phyloP scores from a whole-genome alignment of 106 monocot genomes.

The Ottelia alismoides region DNA sequence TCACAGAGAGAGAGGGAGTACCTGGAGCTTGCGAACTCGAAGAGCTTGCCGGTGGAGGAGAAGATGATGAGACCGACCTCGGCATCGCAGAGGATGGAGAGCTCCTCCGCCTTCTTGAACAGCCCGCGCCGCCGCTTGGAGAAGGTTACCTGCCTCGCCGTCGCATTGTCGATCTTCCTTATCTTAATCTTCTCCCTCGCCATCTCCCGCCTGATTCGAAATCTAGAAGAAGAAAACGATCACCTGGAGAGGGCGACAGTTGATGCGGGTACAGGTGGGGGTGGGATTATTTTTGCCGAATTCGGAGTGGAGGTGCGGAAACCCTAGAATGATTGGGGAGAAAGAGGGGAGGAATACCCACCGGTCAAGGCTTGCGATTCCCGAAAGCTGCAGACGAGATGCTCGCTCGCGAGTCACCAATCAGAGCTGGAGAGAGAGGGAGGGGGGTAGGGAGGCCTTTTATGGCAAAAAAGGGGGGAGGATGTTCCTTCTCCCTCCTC shows the following conservation, averaged over 20 bases:
- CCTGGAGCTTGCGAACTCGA: slow-evolving; percentile 7
- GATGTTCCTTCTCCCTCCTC: not conserved
- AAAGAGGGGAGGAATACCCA: not conserved
- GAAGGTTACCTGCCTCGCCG: slow-evolving; percentile 16
- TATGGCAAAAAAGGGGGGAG: slow-evolving; percentile 3
- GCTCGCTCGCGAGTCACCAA: not conserved
- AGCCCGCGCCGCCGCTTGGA: slow-evolving; percentile 15
- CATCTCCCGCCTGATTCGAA: not conserved
- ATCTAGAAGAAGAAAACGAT: not conserved
- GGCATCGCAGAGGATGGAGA: slow-evolving; percentile 11
- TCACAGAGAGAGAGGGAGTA: too few species aligned
- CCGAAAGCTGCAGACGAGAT: not conserved
- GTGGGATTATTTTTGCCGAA: not conserved
- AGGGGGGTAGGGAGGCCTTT: not conserved
- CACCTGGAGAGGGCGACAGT: not conserved
- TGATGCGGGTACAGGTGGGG: not conserved
- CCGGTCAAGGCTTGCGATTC: not conserved
- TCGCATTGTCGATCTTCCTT: slow-evolving; percentile 10
- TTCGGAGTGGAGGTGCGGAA: not conserved
- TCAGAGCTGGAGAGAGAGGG: not conserved
- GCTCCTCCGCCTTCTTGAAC: slow-evolving; percentile 16
- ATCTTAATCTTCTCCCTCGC: slow-evolving; percentile 18
- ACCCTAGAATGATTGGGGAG: not conserved
- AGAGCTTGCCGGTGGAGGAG: slow-evolving; percentile 9
- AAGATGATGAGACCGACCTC: slow-evolving; percentile 11